Percentiles rank a stretch among this genome's conserved stretches.
Evolutionary conservation across 1,284 basidiomycete genomes (phyloP).

Genomic region (Pterulicium gracile): DNA sequence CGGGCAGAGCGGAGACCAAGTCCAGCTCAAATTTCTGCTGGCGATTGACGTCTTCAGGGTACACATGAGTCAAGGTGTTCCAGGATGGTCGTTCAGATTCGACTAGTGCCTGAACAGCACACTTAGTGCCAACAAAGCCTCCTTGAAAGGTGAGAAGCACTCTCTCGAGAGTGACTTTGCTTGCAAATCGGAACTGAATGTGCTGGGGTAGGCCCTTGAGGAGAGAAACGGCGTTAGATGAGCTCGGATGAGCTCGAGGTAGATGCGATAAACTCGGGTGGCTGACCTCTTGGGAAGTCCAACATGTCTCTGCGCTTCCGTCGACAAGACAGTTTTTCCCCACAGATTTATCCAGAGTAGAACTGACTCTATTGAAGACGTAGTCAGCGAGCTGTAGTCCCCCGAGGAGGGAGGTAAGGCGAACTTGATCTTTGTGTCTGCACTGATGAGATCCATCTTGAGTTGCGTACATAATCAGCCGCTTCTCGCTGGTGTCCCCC

Average conservation of each 20-base stretch:
- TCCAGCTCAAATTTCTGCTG: slow-evolving; percentile 51
- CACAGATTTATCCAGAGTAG: slow-evolving; percentile 69
- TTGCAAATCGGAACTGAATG: slow-evolving; percentile 50
- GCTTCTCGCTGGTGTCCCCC: no score
- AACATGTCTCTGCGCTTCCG: slow-evolving; percentile 67
- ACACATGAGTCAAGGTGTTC: slow-evolving; percentile 41
- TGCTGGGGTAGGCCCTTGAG: slow-evolving; percentile 61
- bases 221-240: slow-evolving; percentile 7
- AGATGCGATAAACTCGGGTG: slow-evolving; percentile 4
- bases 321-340: slow-evolving; percentile 66
- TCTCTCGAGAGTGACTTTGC: slow-evolving; percentile 38
- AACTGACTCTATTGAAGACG: slow-evolving; percentile 52
- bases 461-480: no score
- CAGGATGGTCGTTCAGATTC: slow-evolving; percentile 25
- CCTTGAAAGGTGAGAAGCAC: slow-evolving; percentile 71
- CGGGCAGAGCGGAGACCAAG: slow-evolving; percentile 10
- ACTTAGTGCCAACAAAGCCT: slow-evolving; percentile 66
- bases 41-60: slow-evolving; percentile 69
- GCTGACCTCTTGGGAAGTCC: slow-evolving; percentile 69
- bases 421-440: slow-evolving; percentile 44
- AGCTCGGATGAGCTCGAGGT: slow-evolving; percentile 6
- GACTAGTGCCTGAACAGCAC: slow-evolving; percentile 32
- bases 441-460: slow-evolving; percentile 18
- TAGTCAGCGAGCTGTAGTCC: slow-evolving; percentile 6
- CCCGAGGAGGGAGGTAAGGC: slow-evolving; percentile 12